Percentiles rank a stretch among this genome's conserved stretches.
phyloP scores from a whole-genome alignment of 257 asterid genomes.

The Solanum pimpinellifolium region DNA sequence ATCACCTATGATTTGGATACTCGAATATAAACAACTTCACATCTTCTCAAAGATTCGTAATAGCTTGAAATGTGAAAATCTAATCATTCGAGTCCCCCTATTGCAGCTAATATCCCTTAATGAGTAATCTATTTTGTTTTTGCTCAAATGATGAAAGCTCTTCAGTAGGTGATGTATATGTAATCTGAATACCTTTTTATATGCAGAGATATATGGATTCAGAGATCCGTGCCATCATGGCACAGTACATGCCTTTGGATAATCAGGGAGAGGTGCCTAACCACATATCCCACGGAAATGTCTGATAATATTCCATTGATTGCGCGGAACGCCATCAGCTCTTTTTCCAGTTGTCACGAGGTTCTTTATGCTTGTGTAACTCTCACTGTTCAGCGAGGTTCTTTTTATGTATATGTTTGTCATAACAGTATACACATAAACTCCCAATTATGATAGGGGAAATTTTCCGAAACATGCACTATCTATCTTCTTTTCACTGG shows the following conservation, averaged over 20 bases:
- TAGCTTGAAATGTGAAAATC: neutral
- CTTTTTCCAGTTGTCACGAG: neutral
- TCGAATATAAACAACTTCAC: neutral
- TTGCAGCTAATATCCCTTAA: neutral
- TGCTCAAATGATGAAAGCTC: neutral
- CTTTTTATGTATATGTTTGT: neutral
- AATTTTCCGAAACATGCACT: neutral
- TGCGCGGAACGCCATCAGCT: neutral
- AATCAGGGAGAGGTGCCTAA: constrained; percentile 66
- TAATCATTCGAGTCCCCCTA: neutral
- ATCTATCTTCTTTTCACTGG: neutral
- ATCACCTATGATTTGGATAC: neutral
- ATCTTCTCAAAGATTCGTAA: neutral
- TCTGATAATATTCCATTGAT: constrained; percentile 13
- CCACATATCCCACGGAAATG: constrained; percentile 29
- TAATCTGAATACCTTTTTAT: neutral
- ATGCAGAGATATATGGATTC: constrained; percentile 93
- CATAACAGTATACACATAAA: neutral
- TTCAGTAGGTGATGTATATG: neutral
- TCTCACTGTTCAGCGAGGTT: neutral
- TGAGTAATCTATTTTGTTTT: neutral
- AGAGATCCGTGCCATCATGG: constrained; percentile 95
- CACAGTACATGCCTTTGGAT: constrained; percentile 93
- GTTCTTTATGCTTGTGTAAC: neutral
- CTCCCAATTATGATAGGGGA: neutral